phyloP scores from a whole-genome alignment of 2,329 filamentous ascomycete genomes.

The Fusarium bactridioides region DNA sequence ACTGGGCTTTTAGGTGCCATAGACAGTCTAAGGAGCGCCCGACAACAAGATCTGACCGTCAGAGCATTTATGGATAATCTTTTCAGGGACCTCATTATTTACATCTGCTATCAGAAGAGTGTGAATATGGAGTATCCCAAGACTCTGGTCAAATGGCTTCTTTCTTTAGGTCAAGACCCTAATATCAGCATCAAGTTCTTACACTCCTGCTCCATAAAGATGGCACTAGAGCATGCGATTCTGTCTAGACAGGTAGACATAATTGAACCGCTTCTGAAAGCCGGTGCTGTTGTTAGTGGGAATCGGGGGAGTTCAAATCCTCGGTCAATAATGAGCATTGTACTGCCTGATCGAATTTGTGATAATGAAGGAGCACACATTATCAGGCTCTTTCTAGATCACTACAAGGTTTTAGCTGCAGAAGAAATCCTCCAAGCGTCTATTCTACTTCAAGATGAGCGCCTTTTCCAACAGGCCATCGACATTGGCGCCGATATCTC shows the following conservation, averaged over 20 bases:
- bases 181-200: fast-evolving
- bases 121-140: not conserved
- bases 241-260: not conserved
- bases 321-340: fast-evolving
- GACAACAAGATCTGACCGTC: not conserved
- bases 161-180: not conserved
- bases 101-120: fast-evolving
- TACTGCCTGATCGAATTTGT: not conserved
- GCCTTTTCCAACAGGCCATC: fast-evolving
- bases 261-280: not conserved
- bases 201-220: fast-evolving
- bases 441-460: not conserved
- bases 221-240: fast-evolving
- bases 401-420: fast-evolving
- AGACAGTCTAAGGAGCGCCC: fast-evolving
- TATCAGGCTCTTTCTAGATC: fast-evolving
- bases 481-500: fast-evolving
- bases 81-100: fast-evolving
- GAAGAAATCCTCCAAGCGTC: not conserved
- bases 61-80: not conserved
- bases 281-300: fast-evolving
- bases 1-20: fast-evolving
- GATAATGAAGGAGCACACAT: fast-evolving
- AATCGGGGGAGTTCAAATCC: fast-evolving
- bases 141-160: not conserved